phyloP scores from a whole-genome alignment of 495 filamentous ascomycete genomes.

The Neurospora sp. region DNA sequence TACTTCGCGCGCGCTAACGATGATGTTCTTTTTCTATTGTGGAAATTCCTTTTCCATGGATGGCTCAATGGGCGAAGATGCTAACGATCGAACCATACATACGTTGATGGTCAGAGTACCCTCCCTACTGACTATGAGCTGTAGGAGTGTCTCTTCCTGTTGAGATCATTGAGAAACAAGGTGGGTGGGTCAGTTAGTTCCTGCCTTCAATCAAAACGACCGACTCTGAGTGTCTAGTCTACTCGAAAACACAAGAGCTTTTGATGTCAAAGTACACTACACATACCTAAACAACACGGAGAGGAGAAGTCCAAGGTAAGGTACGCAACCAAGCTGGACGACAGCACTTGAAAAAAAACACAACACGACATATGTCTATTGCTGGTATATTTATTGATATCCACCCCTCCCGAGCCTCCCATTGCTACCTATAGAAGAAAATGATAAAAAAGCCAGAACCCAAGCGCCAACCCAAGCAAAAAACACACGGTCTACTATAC shows the following conservation, averaged over 20 bases:
- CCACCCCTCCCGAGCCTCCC: background rate
- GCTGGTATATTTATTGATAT: background rate
- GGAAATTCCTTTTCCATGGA: too few species aligned
- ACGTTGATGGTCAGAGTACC: too few species aligned
- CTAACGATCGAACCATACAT: background rate
- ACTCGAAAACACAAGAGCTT: too few species aligned
- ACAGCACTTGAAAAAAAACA: background rate
- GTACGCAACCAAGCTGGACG: too few species aligned
- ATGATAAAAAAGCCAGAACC: background rate
- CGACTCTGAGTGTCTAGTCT: too few species aligned
- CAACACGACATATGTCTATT: background rate
- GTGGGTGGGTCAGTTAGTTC: too few species aligned
- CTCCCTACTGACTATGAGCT: background rate
- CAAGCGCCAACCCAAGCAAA: background rate
- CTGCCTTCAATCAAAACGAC: background rate
- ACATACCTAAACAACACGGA: too few species aligned
- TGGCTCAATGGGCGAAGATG: background rate
- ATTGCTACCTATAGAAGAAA: background rate
- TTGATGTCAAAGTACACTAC: too few species aligned
- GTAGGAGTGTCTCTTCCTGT: background rate
- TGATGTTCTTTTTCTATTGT: too few species aligned
- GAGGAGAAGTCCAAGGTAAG: too few species aligned
- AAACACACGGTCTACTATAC: background rate
- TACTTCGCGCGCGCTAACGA: too few species aligned
- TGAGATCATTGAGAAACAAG: background rate